Percentiles rank a stretch among this genome's conserved stretches.
These are phyloP conservation scores for Centaurea solstitialis DNA, from an alignment of 129 eudicot genomes.

Conservation along the genomic window DNA sequence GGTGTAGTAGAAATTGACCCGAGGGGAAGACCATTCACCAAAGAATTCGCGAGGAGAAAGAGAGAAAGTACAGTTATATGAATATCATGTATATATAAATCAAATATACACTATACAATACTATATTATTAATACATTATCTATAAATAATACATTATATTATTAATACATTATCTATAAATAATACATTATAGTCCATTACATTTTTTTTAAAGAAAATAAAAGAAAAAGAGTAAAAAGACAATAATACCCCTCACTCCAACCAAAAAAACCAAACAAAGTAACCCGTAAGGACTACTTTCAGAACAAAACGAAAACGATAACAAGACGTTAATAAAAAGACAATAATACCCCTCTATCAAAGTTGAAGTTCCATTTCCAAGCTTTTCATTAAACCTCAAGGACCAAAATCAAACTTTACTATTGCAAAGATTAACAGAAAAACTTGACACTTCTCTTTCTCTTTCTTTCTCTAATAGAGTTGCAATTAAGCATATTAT, in stretches of 20 bases:
- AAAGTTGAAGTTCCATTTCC: neutral
- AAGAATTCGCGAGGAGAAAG: too few relatives aligned
- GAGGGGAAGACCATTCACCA: neutral
- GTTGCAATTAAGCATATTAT: slow-evolving; percentile 22
- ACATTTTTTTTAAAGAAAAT: neutral
- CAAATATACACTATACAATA: neutral
- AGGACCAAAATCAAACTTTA: neutral
- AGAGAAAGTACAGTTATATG: neutral
- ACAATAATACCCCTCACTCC: neutral
- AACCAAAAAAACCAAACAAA: too few relatives aligned
- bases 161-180: neutral
- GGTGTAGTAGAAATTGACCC: neutral
- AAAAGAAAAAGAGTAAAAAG: neutral
- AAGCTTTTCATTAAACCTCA: neutral
- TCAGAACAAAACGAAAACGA: neutral
- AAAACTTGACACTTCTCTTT: slow-evolving; percentile 21
- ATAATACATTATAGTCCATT: too few relatives aligned
- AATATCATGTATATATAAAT: neutral
- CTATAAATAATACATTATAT: too few relatives aligned
- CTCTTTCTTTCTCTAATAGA: neutral
- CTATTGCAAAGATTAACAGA: slow-evolving; percentile 15
- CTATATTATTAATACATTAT: too few relatives aligned
- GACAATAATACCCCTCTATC: too few relatives aligned
- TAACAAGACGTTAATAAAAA: neutral
- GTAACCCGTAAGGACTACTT: neutral